Base-by-base conservation (phyloP, 164 flowering plant species). In the Annona squamosa region DNA sequence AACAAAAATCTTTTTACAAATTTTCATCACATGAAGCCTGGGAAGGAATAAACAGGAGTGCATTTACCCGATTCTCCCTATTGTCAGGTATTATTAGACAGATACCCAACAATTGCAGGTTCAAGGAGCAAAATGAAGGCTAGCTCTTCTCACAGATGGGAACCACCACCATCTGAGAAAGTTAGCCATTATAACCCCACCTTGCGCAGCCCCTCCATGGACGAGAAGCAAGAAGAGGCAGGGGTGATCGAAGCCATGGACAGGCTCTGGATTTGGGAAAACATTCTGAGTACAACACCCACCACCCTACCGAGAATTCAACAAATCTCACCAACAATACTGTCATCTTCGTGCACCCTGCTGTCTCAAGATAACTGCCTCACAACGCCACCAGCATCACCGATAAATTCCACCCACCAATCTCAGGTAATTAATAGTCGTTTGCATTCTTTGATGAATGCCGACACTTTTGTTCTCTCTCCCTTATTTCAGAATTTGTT, bases 241-340 rank as follows among this genome's bases (percentile, higher is more conserved):
- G 63, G 82, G 48, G 78, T 86, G 12, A 2, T 84, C 65, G 81
- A 73, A 67, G 84, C 78, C 63, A 87, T 88, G 87, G 87, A 87
- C 71, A 75, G 74, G 5, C 84, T 88, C 26, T 88, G 92, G 90
- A 87, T 85, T 75, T 86, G 84, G 77, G 85, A 85, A 46, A 76
- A 79, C 63, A 76, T 67, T 19, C 1, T 18, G 42, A 16, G 68
- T 61, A 71, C n/a, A 47, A 72, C 1, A 48, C 57, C 63, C 10
- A 69, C 12, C 67, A 42, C 71, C 74, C 69, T 47, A 42, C 41
- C 77, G 10, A 73, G 68, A 19, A 74, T 67, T 42, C 68, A 26
- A 70, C 7, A 16, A 12, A 37, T 13, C 7, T 46, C 63, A 63
- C 59, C 76, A 52, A 3, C 57, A 13, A 6, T 52, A n/a, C 45